Base-by-base conservation (phyloP, 2,329 filamentous ascomycete species). In the Achaetomium macrosporum region DNA sequence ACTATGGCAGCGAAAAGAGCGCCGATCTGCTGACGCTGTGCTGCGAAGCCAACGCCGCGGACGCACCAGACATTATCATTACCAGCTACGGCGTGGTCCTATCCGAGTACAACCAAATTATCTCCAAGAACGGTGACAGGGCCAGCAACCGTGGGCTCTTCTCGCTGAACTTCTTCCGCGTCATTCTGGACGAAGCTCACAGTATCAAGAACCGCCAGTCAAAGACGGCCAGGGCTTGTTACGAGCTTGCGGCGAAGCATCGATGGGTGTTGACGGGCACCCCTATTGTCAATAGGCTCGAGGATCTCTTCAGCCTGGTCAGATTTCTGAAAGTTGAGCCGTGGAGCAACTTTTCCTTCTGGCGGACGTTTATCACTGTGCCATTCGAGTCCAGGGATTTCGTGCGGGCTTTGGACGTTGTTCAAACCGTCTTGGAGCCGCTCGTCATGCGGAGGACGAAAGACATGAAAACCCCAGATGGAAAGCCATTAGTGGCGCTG, bases 331-430 rank as follows among this genome's bases (percentile, higher is more conserved):
- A 89, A 52, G 93, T 99, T 4, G 92, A 97, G 66, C 93, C 93
- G 0, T 99, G 93, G 93, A 93, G 87, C 64, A 97, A 97, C 68
- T 99, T 99, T 68, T 96, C 91, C 0, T 99, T 96, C 71, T 99
- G 93, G 93, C 91, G 91, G 66, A 97, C 93, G 0, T 99, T 99
- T 67, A 97, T 99, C 65, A 99, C 93, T 0, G 85, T 95, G 1
- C 93, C 93, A 0, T 99, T 99, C 59, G 93, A 99, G 68, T 92
- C 90, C 0, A 93, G 93, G 60, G 88, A 99, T 58, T 96, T 95
- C 65, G 83, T 96, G 61, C 85, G 91, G 5, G 93, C 93, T 0
- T 76, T 99, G 8, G 93, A 97, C 65, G 93, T 99, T 2, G 93
- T 99, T 1, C 93, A 99, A 67, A 99, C 92, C 0, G 92, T 99